Conservation (phyloP, 1,284 basidiomycete species). For the Leccinum griseonigrum region DNA sequence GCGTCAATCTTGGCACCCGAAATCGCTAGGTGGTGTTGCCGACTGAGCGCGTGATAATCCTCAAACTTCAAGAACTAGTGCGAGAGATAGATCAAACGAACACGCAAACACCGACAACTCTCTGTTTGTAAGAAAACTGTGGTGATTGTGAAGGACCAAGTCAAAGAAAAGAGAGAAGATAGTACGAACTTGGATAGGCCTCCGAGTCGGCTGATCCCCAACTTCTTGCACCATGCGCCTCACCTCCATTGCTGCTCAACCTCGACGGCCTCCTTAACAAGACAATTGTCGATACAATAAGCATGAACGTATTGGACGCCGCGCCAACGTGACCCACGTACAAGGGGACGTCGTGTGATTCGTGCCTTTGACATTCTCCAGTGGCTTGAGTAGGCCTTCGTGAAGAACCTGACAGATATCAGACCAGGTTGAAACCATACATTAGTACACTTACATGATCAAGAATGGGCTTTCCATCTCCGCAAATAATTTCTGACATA, state of each 20-base stretch:
- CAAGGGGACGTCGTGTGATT: neutral
- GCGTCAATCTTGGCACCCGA: too few species aligned
- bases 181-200: slow-evolving; percentile 19
- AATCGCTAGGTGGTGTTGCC: too few species aligned
- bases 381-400: slow-evolving; percentile 16
- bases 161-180: neutral
- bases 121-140: slow-evolving; percentile 52
- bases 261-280: slow-evolving; percentile 59
- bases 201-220: slow-evolving; percentile 7
- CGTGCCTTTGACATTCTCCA: slow-evolving; percentile 18
- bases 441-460: slow-evolving; percentile 16
- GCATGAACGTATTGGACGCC: slow-evolving; percentile 90
- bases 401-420: slow-evolving; percentile 20
- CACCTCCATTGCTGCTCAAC: slow-evolving; percentile 45
- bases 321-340: slow-evolving; percentile 37
- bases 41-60: too few species aligned
- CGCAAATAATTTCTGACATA: slow-evolving; percentile 21
- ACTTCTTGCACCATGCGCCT: slow-evolving; percentile 35
- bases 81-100: too few species aligned
- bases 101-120: too few species aligned
- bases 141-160: slow-evolving; percentile 2
- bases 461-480: slow-evolving; percentile 22
- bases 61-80: too few species aligned
- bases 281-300: slow-evolving; percentile 99
- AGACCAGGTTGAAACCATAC: neutral